Conservation (phyloP, 2,329 filamentous ascomycete species). For the Aureobasidium mangrovei region DNA sequence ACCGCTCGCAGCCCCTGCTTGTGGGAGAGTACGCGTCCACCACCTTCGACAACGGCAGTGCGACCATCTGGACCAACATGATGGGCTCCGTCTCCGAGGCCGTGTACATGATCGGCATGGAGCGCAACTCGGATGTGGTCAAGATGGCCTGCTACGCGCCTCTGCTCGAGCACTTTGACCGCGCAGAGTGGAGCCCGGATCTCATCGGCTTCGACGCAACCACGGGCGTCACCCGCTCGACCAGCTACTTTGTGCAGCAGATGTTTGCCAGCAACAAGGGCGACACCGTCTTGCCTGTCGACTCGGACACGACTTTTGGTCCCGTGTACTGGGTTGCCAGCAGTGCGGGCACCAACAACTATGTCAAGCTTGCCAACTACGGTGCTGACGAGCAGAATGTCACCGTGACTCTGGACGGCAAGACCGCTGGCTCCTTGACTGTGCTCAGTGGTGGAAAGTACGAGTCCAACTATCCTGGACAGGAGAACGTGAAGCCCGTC, state of each 20-base stretch:
- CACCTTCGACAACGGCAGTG: conserved; percentile 32
- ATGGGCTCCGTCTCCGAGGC: conserved; percentile 55
- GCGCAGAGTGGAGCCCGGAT: conserved; percentile 28
- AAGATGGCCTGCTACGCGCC: conserved; percentile 43
- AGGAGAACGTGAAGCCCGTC: conserved; percentile 25
- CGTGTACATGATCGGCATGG: conserved; percentile 55
- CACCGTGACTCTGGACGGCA: conserved; percentile 30
- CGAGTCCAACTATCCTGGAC: conserved; percentile 23
- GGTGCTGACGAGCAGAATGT: conserved; percentile 33
- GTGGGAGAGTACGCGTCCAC: conserved; percentile 47
- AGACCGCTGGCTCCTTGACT: conserved; percentile 25
- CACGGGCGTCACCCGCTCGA: conserved; percentile 26
- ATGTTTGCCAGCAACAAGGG: conserved; percentile 38
- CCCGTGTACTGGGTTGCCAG: conserved; percentile 41
- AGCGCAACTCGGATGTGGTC: conserved; percentile 55
- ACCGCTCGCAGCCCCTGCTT: conserved; percentile 31
- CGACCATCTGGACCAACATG: conserved; percentile 35
- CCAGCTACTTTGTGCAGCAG: conserved; percentile 29
- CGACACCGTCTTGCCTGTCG: conserved; percentile 36
- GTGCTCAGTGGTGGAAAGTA: conserved; percentile 35
- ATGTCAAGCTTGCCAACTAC: conserved; percentile 43
- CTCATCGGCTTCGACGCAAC: conserved; percentile 33
- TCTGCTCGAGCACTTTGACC: conserved; percentile 23
- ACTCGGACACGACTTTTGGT: conserved; percentile 29
- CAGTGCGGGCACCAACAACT: conserved; percentile 28